Percentiles rank a stretch among this genome's conserved stretches.
These are phyloP conservation scores for Aspergillus calidoustus DNA, from an alignment of 2,329 filamentous ascomycete genomes.

Conservation along the genomic window DNA sequence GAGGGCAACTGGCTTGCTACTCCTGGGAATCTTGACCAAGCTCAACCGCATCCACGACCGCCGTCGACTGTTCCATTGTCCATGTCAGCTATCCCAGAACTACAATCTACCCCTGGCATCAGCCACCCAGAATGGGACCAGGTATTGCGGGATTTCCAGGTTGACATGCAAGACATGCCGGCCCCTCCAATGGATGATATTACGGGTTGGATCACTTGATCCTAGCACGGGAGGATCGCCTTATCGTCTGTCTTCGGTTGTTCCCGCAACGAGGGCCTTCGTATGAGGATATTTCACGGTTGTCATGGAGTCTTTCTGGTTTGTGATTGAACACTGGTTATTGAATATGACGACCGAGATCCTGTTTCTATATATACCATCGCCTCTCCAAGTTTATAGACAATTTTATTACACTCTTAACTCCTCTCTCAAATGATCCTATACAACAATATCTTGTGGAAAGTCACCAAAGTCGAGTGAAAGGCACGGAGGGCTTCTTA, in stretches of 20 bases:
- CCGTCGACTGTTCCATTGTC: constrained; percentile 16
- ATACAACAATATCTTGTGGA: neutral
- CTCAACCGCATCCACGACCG: constrained; percentile 16
- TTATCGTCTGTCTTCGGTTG: neutral
- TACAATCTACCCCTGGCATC: constrained; percentile 25
- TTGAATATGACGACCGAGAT: neutral
- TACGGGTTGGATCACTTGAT: constrained; percentile 36
- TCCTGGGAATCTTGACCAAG: constrained; percentile 15
- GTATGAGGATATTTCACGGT: neutral
- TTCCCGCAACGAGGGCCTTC: neutral
- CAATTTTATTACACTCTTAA: neutral
- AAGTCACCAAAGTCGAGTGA: neutral
- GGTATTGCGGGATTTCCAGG: constrained; percentile 46
- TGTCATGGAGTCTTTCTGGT: neutral
- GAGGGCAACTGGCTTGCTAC: constrained; percentile 31
- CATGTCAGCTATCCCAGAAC: constrained; percentile 21
- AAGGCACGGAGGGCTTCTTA: too few species aligned
- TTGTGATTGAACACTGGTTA: neutral
- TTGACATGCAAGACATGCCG: constrained; percentile 37
- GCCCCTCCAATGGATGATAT: constrained; percentile 27
- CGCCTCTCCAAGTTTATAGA: neutral
- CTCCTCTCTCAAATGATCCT: neutral
- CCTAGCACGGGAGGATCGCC: neutral
- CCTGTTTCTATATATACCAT: neutral
- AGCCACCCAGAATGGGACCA: constrained; percentile 44